These are phyloP conservation scores for Trichophyton mentagrophytes DNA, from an alignment of 2,329 filamentous ascomycete species.

Conservation along the genomic window DNA sequence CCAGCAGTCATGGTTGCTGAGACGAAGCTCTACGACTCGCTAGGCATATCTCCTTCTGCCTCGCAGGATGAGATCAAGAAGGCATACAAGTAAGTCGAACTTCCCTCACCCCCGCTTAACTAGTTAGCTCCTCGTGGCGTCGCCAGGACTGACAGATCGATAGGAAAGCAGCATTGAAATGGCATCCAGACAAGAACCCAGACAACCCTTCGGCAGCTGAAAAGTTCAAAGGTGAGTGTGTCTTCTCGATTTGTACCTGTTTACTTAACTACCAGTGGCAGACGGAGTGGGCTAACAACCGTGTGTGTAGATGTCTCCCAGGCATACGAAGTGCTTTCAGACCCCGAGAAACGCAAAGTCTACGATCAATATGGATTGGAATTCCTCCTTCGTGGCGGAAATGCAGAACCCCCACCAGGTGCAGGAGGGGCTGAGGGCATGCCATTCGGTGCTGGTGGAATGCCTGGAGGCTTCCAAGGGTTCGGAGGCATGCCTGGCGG, in stretches of 20 bases:
- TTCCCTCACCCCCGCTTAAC: neutral
- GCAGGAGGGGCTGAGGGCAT: conserved; percentile 23
- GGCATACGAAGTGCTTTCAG: conserved; percentile 94
- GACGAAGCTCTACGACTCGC: conserved; percentile 84
- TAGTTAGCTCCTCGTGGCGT: conserved; percentile 10
- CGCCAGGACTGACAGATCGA: neutral
- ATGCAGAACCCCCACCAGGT: conserved; percentile 49
- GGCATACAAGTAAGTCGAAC: conserved; percentile 59
- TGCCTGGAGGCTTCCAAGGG: conserved; percentile 40
- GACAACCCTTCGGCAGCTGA: conserved; percentile 73
- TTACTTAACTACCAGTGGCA: neutral
- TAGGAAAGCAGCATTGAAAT: conserved; percentile 79
- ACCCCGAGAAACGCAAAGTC: conserved; percentile 88
- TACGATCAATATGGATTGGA: conserved; percentile 95
- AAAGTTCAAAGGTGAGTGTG: conserved; percentile 66
- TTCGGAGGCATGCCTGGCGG: conserved; percentile 41
- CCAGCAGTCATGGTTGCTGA: conserved; percentile 65
- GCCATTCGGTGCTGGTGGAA: conserved; percentile 37
- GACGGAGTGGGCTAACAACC: conserved; percentile 5
- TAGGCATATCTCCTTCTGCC: conserved; percentile 66
- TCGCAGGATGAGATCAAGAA: conserved; percentile 95
- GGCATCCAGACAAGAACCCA: conserved; percentile 97
- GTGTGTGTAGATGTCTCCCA: conserved; percentile 62
- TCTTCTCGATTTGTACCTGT: neutral
- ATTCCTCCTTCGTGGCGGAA: conserved; percentile 72